Evolutionary conservation across 108 stramenopile genomes (phyloP).

Genomic region (Cyclotella baltica): DNA sequence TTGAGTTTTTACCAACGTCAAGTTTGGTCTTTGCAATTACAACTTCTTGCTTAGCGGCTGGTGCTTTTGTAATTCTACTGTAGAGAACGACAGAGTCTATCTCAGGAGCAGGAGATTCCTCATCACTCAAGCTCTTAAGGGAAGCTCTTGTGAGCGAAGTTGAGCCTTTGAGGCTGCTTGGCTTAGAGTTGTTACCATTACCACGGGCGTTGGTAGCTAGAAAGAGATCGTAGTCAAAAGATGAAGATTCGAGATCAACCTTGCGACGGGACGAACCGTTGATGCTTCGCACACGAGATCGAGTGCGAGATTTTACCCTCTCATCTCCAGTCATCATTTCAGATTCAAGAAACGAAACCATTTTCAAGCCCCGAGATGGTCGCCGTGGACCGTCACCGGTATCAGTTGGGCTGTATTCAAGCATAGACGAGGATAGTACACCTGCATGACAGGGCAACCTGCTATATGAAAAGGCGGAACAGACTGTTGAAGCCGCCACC

Average conservation of each 20-base stretch:
- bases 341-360: conserved; percentile 18
- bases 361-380: not conserved
- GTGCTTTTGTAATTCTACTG: conserved; percentile 6
- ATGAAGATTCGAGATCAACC: conserved; percentile 5
- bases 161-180: not conserved
- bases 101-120: not conserved
- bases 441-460: not conserved
- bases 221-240: conserved; percentile 8
- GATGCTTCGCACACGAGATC: not conserved
- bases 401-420: not conserved
- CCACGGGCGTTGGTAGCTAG: not conserved
- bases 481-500: not conserved
- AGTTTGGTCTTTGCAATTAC: not conserved
- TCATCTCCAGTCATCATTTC: conserved; percentile 1
- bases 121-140: not conserved
- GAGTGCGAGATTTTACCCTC: not conserved
- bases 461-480: conserved; percentile 3
- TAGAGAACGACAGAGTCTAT: conserved; percentile 13
- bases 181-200: not conserved
- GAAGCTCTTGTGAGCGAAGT: not conserved
- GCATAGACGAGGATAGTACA: not conserved
- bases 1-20: not conserved
- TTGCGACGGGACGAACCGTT: not conserved
- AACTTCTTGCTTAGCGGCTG: not conserved
- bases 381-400: not conserved